Evolutionary conservation across 2,329 filamentous ascomycete species (phyloP).

Genomic region (Pseudocercospora fuligena): DNA sequence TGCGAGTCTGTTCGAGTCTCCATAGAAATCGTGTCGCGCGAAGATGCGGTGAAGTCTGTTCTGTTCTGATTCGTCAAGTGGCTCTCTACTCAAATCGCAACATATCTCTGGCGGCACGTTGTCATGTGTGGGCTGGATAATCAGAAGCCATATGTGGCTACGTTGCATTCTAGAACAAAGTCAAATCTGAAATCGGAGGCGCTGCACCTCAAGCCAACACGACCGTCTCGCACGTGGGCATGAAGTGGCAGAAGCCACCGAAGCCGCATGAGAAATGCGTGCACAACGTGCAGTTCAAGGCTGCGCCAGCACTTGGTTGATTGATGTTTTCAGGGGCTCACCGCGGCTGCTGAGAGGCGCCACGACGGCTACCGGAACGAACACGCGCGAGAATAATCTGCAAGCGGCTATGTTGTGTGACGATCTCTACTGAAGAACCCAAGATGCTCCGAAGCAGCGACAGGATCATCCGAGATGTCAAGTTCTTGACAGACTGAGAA

Average conservation of each 20-base stretch:
- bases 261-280: background rate
- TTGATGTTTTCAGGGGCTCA: background rate
- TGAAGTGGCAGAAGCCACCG: constrained; percentile 3
- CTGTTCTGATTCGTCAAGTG: background rate
- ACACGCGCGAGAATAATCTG: constrained; percentile 10
- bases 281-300: background rate
- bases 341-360: constrained; percentile 8
- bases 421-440: constrained; percentile 8
- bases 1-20: background rate
- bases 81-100: background rate
- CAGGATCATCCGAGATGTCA: background rate
- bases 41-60: constrained; percentile 15
- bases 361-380: constrained; percentile 23
- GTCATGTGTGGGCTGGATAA: background rate
- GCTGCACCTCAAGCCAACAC: background rate
- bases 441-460: background rate
- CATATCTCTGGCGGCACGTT: background rate
- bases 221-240: constrained; percentile 10
- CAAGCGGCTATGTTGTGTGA: constrained; percentile 16
- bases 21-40: constrained; percentile 7
- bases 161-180: constrained; percentile 6
- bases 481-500: background rate
- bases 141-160: background rate
- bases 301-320: background rate
- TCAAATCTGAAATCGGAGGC: background rate